Percentiles rank a stretch among this genome's conserved stretches.
phyloP scores from a whole-genome alignment of 208 protist genomes.

The Leishmania aethiopica region DNA sequence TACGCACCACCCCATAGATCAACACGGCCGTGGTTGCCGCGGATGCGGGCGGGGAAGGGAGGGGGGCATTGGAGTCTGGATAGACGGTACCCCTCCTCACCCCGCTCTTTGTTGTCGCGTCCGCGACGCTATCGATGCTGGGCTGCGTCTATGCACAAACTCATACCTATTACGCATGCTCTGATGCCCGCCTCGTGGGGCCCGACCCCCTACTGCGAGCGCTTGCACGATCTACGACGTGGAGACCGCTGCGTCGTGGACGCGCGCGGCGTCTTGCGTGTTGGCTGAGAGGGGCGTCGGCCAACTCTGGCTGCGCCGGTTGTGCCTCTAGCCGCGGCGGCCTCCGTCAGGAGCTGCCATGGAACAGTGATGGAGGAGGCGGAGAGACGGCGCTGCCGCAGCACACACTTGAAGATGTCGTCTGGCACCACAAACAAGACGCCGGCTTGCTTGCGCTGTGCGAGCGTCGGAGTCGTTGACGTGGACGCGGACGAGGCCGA shows the following conservation, averaged over 20 bases:
- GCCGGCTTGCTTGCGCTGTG: conserved; percentile 10
- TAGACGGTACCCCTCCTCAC: neutral
- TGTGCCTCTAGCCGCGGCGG: neutral
- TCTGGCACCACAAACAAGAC: conserved; percentile 56
- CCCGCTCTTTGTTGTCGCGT: neutral
- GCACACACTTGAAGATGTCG: conserved; percentile 69
- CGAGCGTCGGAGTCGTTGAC: neutral
- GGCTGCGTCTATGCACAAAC: neutral
- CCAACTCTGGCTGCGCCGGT: neutral
- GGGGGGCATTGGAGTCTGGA: neutral
- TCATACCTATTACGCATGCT: neutral
- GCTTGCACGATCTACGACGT: conserved; percentile 1
- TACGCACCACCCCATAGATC: neutral
- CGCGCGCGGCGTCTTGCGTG: conserved; percentile 13
- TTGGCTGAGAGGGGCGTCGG: conserved; percentile 6
- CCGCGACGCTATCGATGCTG: neutral
- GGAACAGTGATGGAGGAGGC: conserved; percentile 38
- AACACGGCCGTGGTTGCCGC: neutral
- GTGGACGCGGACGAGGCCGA: neutral
- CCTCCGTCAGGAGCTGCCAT: conserved; percentile 1
- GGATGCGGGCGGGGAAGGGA: neutral
- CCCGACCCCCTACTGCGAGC: neutral
- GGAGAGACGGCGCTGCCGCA: conserved; percentile 50
- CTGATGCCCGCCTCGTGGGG: neutral
- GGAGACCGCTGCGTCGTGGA: conserved; percentile 14